phyloP scores from a whole-genome alignment of 164 flowering plant species.

The Vitis rotundifolia region DNA sequence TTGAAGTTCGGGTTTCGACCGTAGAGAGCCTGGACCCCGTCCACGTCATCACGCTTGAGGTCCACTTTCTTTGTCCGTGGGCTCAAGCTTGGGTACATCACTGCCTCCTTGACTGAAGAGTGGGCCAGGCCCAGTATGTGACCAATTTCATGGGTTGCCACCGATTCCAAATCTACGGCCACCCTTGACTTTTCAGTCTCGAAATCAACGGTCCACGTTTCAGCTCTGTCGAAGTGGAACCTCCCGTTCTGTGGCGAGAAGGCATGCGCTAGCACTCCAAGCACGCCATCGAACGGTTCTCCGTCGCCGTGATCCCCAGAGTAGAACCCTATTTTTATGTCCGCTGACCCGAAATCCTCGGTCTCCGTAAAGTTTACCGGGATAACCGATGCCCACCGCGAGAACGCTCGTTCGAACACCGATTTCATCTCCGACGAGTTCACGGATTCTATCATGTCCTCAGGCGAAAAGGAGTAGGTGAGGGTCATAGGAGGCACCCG shows the following conservation, averaged over 20 bases:
- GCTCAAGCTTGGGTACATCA: constrained; percentile 60
- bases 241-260: constrained; percentile 67
- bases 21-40: constrained; percentile 56
- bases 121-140: constrained; percentile 68
- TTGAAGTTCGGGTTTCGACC: constrained; percentile 59
- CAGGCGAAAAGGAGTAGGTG: constrained; percentile 54
- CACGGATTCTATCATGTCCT: constrained; percentile 26
- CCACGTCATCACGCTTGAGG: constrained; percentile 54
- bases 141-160: constrained; percentile 68
- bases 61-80: constrained; percentile 51
- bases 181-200: constrained; percentile 17
- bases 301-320: constrained; percentile 77
- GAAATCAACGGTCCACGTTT: constrained; percentile 59
- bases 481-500: constrained; percentile 28
- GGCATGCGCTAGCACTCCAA: constrained; percentile 74
- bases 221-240: constrained; percentile 67
- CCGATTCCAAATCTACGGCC: constrained; percentile 61
- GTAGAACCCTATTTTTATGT: constrained; percentile 58
- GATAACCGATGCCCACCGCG: constrained; percentile 62
- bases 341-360: constrained; percentile 34
- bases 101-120: constrained; percentile 51
- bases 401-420: constrained; percentile 50
- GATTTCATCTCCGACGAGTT: constrained; percentile 20
- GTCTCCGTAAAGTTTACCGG: constrained; percentile 51
- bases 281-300: constrained; percentile 66